Percentiles rank a stretch among this genome's conserved stretches.
Conservation (phyloP, 805 yeast genomes). For the Diddensiella santjacobensis region DNA sequence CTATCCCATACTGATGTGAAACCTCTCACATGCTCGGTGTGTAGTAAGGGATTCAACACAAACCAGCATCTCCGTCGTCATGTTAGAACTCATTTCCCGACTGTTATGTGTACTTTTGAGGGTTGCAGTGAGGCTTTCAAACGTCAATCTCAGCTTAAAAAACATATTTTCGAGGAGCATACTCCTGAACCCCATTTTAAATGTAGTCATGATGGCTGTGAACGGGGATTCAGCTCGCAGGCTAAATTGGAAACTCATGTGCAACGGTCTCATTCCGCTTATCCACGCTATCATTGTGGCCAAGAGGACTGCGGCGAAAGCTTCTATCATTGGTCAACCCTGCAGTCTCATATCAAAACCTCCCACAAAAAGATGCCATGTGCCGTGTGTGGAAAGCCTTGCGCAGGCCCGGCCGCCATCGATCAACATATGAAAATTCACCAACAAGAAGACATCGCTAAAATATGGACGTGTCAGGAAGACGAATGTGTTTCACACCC, state of each 20-base stretch:
- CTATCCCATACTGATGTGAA: slow-evolving; percentile 62
- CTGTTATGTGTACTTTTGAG: slow-evolving; percentile 57
- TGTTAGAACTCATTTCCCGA: slow-evolving; percentile 70
- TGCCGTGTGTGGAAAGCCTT: slow-evolving; percentile 59
- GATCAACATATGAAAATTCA: slow-evolving; percentile 72
- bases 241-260: slow-evolving; percentile 64
- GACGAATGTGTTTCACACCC: slow-evolving; percentile 40
- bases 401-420: slow-evolving; percentile 70
- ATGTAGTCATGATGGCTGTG: slow-evolving; percentile 60
- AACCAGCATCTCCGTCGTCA: slow-evolving; percentile 80
- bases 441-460: slow-evolving; percentile 47
- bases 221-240: slow-evolving; percentile 59
- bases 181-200: slow-evolving; percentile 39
- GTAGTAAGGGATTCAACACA: slow-evolving; percentile 80
- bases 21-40: slow-evolving; percentile 67
- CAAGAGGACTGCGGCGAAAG: slow-evolving; percentile 24
- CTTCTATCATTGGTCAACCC: slow-evolving; percentile 36
- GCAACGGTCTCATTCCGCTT: slow-evolving; percentile 53
- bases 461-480: slow-evolving; percentile 62
- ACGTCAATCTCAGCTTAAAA: slow-evolving; percentile 70
- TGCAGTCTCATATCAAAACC: slow-evolving; percentile 65
- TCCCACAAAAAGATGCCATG: slow-evolving; percentile 72
- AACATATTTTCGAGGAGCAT: slow-evolving; percentile 67
- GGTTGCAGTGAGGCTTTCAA: slow-evolving; percentile 66
- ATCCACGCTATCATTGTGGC: slow-evolving; percentile 29